Percentiles rank a stretch among this genome's conserved stretches.
Evolutionary conservation across 23 red algal genomes (phyloP).

Genomic region (Chondrus crispus): DNA sequence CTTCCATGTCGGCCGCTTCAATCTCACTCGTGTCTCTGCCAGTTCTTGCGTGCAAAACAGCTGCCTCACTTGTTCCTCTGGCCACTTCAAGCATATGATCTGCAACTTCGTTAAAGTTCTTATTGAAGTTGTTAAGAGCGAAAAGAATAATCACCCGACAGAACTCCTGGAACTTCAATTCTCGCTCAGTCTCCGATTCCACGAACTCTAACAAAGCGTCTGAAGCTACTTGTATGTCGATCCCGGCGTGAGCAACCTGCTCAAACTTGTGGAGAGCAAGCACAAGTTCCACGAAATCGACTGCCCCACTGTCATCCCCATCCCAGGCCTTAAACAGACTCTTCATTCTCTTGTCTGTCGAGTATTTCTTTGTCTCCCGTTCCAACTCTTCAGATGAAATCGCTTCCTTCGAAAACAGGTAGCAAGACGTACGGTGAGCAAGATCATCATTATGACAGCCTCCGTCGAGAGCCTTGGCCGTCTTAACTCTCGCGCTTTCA

Average conservation of each 20-base stretch:
- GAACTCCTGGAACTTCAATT: constrained; percentile 56
- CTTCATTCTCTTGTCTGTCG: constrained; percentile 50
- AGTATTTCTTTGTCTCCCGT: neutral
- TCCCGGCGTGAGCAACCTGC: constrained; percentile 41
- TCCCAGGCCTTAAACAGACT: constrained; percentile 63
- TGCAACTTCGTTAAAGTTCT: constrained; percentile 47
- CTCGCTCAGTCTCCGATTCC: constrained; percentile 40
- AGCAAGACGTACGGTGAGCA: too few relatives aligned
- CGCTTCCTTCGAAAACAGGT: constrained; percentile 45
- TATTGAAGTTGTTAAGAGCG: constrained; percentile 28
- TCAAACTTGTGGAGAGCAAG: constrained; percentile 69
- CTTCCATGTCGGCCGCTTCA: constrained; percentile 39
- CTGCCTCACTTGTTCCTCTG: constrained; percentile 55
- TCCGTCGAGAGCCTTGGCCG: neutral
- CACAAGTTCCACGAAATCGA: constrained; percentile 64
- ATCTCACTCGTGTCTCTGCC: constrained; percentile 48
- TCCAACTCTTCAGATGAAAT: constrained; percentile 41
- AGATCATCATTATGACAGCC: neutral
- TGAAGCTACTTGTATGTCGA: constrained; percentile 55
- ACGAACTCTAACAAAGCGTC: constrained; percentile 52
- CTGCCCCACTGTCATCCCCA: constrained; percentile 50
- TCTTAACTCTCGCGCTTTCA: neutral
- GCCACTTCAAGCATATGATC: constrained; percentile 63
- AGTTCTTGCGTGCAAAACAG: constrained; percentile 27
- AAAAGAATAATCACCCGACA: constrained; percentile 47